Base-by-base conservation (phyloP, 768 basidiomycete species). In the Leccinellum luteum region DNA sequence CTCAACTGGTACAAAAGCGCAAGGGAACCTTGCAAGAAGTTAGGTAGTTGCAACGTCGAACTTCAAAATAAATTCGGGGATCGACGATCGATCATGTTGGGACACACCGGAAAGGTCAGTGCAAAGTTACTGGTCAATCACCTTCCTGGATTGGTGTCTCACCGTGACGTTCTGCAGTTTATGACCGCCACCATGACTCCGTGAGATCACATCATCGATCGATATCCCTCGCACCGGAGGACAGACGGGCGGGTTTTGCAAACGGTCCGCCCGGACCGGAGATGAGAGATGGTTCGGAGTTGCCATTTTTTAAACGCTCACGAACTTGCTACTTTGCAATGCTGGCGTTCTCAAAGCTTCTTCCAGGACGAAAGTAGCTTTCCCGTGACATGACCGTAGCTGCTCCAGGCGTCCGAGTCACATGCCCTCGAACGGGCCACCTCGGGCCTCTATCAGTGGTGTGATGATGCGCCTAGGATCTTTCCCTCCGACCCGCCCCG, bases 331-430 rank as follows among this genome's bases (percentile, higher is more conserved):
- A 27, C n/a, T 23, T 27, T 38, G 35, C 17, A n/a, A 30, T 30
- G 9, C 2, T 34, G 32, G 32, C 4, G 14, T 15, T 34, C 35
- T 38, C 35, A 38, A 38, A 38, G 35, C 8, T 38, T 9, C 35
- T n/a, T 13, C 4, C 19, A 43, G 19, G 19, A 43, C 45, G 15
- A 21, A 25, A 8, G 13, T 23, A 10, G 23, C 15, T 21, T 35
- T 38, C 73, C 84, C 15, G 78, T 78, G 4, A 17, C 34, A 38
- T 51, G 35, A n/a, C 35, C 27, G 13, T 30, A 30, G 43, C 35
- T n/a, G 6, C 27, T 30, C 27, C 19, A 30, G 51, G 28, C n/a
- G 23, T n/a, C n/a, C n/a, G n/a, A n/a, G n/a, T 52, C 38, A 52
- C 51, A 52, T 41, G 38, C 25, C 27, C 38, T 52, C 48, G 28